phyloP scores from a whole-genome alignment of 768 basidiomycete genomes.

The Postia placenta region DNA sequence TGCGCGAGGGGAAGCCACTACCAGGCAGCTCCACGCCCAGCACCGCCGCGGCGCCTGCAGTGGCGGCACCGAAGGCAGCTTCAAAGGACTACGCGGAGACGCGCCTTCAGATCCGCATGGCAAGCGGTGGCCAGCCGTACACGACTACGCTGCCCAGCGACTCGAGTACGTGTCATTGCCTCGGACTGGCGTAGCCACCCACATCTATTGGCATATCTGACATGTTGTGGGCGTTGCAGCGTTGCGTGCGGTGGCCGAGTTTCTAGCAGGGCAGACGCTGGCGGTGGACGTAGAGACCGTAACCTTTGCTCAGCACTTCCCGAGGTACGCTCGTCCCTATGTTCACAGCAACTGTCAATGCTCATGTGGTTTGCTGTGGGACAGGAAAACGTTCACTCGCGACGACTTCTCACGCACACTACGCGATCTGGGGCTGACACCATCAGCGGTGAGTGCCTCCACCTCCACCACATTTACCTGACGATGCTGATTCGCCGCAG shows the following conservation, averaged over 20 bases:
- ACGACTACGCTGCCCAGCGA: conserved; percentile 79
- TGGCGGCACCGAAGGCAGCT: conserved; percentile 32
- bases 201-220: background rate
- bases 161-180: conserved; percentile 48
- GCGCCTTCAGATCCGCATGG: conserved; percentile 83
- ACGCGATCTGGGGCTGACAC: conserved; percentile 81
- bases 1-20: conserved; percentile 69
- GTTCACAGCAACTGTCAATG: background rate
- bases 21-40: conserved; percentile 27
- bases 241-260: conserved; percentile 83
- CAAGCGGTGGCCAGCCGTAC: conserved; percentile 74
- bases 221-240: conserved; percentile 36
- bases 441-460: conserved; percentile 63
- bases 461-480: background rate
- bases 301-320: conserved; percentile 75
- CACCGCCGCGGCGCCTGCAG: conserved; percentile 26
- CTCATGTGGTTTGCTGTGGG: background rate
- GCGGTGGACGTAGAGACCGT: conserved; percentile 73
- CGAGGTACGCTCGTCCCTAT: conserved; percentile 47
- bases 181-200: no score
- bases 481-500: conserved; percentile 7
- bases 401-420: conserved; percentile 77
- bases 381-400: conserved; percentile 70
- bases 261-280: conserved; percentile 68
- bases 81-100: conserved; percentile 84